Percentiles rank a stretch among this genome's conserved stretches.
phyloP scores from a whole-genome alignment of 208 protist genomes.

The Acanthamoeba healyi region DNA sequence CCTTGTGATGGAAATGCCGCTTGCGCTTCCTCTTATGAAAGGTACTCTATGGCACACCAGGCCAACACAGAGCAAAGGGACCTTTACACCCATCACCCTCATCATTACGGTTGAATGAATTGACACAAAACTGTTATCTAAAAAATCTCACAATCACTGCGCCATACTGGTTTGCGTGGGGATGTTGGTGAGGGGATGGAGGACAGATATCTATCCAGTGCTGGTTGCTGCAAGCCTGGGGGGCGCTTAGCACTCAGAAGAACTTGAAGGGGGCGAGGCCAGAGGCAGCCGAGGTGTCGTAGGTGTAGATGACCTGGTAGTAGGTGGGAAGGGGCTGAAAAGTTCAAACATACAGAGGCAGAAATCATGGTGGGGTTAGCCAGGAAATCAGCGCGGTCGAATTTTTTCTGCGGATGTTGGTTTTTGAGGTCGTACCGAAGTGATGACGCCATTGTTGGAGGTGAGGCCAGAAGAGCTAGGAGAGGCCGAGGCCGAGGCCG shows the following conservation, averaged over 20 bases:
- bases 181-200: neutral
- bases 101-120: no score
- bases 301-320: constrained; percentile 16
- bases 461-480: no score
- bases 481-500: neutral
- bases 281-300: constrained; percentile 23
- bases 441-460: neutral
- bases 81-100: no score
- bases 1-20: neutral
- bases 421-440: neutral
- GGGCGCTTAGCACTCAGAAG: neutral
- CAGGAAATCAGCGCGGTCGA: neutral
- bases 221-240: neutral
- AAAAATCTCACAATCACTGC: no score
- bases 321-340: neutral
- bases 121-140: no score
- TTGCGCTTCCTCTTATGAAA: neutral
- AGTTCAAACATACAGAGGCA: neutral
- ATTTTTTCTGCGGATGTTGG: neutral
- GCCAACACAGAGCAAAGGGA: no score
- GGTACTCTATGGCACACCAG: no score
- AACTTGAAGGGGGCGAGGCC: constrained; percentile 17
- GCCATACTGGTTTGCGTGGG: neutral
- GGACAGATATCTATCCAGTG: constrained; percentile 13
- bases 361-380: neutral